Evolutionary conservation across 495 filamentous ascomycete species (phyloP).

Genomic region (Aspergillus leporis): DNA sequence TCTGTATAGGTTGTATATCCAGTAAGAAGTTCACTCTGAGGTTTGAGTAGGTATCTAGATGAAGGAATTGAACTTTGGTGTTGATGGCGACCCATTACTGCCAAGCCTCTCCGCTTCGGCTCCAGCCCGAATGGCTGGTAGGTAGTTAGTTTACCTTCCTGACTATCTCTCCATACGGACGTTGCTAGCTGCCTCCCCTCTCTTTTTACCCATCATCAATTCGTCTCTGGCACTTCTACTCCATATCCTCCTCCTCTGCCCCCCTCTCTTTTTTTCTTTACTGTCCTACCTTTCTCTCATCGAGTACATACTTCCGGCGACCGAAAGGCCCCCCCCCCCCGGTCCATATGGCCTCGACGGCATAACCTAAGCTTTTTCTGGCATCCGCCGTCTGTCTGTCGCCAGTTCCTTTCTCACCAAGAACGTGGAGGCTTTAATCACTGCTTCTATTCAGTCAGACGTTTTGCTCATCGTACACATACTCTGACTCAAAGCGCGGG

Average conservation of each 20-base stretch:
- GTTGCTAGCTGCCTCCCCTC: neutral
- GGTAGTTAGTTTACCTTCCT: neutral
- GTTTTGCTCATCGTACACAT: neutral
- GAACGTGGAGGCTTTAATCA: neutral
- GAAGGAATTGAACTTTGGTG: neutral
- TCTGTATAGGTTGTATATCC: too few species aligned
- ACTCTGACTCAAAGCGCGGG: neutral
- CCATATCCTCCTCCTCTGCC: neutral
- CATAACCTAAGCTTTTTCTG: conserved; percentile 1
- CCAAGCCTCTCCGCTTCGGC: conserved; percentile 27
- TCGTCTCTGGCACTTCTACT: neutral
- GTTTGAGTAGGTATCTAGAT: neutral
- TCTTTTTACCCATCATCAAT: neutral
- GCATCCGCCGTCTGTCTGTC: neutral
- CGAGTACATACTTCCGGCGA: neutral
- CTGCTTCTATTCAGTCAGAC: neutral
- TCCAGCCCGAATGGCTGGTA: conserved; percentile 7
- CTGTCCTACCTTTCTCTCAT: neutral
- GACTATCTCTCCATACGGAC: neutral
- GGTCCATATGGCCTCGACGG: conserved; percentile 5
- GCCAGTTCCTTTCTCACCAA: neutral
- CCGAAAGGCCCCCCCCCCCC: neutral
- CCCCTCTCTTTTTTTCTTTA: neutral
- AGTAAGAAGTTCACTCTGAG: too few species aligned
- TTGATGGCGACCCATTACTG: conserved; percentile 1